Conservation (phyloP, 768 basidiomycete genomes). For the Russula compacta region DNA sequence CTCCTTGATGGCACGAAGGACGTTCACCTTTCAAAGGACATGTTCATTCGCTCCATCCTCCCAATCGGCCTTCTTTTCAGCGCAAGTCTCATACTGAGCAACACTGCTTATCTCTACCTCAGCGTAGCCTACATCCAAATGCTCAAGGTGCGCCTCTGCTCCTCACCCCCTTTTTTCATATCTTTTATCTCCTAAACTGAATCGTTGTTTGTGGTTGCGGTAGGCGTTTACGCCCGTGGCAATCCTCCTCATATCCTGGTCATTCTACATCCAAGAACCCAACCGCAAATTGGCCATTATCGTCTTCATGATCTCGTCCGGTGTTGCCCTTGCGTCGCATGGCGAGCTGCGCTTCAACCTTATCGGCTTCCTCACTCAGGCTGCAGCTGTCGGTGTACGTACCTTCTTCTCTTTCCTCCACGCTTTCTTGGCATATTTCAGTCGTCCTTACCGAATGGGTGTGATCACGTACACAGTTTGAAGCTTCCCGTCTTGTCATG, state of each 20-base stretch:
- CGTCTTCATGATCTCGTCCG: constrained; percentile 82
- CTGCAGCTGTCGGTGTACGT: constrained; percentile 75
- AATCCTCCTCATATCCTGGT: constrained; percentile 89
- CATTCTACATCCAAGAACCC: constrained; percentile 81
- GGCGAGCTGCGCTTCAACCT: constrained; percentile 84
- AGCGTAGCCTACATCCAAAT: constrained; percentile 95
- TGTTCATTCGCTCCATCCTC: constrained; percentile 78
- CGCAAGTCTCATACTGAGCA: constrained; percentile 82
- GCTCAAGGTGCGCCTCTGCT: constrained; percentile 56
- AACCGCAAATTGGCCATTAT: constrained; percentile 73
- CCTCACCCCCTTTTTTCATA: neutral
- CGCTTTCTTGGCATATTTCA: neutral
- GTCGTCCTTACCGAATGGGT: neutral
- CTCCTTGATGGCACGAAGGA: constrained; percentile 75
- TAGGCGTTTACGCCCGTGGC: constrained; percentile 89
- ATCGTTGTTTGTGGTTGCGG: neutral
- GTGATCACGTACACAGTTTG: constrained; percentile 47
- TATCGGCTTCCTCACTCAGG: constrained; percentile 81
- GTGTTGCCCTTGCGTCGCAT: constrained; percentile 82
- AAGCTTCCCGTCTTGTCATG: constrained; percentile 90
- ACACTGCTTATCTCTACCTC: constrained; percentile 87
- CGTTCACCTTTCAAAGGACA: constrained; percentile 66
- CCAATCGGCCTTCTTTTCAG: constrained; percentile 93
- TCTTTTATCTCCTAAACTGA: neutral
- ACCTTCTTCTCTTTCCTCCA: neutral